phyloP scores from a whole-genome alignment of 176 grass and related monocot genomes.

The Neostapfia colusana region DNA sequence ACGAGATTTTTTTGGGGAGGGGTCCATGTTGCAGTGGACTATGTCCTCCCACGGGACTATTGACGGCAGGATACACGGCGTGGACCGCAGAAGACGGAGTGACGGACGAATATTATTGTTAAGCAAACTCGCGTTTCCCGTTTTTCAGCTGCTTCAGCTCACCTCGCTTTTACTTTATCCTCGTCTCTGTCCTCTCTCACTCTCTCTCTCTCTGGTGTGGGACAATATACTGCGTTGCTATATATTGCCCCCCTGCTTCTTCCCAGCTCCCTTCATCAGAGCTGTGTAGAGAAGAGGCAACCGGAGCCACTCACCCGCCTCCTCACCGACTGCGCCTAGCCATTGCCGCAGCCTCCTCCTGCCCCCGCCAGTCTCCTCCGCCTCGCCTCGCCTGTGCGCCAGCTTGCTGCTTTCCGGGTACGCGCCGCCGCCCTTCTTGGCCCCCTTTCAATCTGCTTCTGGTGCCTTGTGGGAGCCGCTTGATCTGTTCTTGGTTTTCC shows the following conservation, averaged over 20 bases:
- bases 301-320: conserved; percentile 28
- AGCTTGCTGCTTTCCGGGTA: conserved; percentile 32
- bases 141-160: conserved; percentile 21
- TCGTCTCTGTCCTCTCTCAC: neutral
- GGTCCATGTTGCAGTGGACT: too few species aligned
- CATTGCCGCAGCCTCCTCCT: conserved; percentile 11
- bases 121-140: conserved; percentile 13
- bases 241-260: conserved; percentile 27
- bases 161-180: conserved; percentile 7
- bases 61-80: conserved; percentile 7
- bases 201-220: too few species aligned
- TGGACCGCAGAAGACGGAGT: conserved; percentile 5
- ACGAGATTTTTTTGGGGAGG: too few species aligned
- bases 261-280: neutral
- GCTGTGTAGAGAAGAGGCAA: conserved; percentile 19
- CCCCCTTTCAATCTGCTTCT: neutral
- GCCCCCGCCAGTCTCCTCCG: neutral
- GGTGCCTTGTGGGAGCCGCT: conserved; percentile 16
- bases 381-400: neutral
- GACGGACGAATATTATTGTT: too few species aligned
- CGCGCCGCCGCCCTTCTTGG: neutral
- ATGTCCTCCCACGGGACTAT: neutral
- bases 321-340: conserved; percentile 33
- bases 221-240: neutral
- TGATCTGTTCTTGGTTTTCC: conserved; percentile 30